Evolutionary conservation across 805 yeast species (phyloP).

Genomic region (Pichia ethanolica): DNA sequence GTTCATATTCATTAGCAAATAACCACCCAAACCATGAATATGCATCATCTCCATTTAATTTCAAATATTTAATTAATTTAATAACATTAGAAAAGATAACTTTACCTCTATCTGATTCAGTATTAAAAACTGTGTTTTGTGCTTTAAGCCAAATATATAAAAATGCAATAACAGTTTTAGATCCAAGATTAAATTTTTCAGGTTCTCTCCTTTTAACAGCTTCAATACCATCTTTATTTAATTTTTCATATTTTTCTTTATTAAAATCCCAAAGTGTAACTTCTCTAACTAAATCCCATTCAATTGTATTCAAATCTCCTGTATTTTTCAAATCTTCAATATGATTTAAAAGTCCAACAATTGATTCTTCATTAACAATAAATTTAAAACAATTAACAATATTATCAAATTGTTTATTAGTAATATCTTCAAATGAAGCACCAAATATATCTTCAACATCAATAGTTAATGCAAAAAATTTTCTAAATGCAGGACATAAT

Average conservation of each 20-base stretch:
- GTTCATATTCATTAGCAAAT: conserved; percentile 22
- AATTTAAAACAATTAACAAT: conserved; percentile 18
- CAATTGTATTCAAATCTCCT: conserved; percentile 2
- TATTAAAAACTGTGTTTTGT: conserved; percentile 13
- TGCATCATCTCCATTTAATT: conserved; percentile 17
- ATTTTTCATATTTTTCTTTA: conserved; percentile 3
- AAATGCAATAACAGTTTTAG: conserved; percentile 17
- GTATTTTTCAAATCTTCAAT: conserved; percentile 1
- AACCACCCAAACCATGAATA: conserved; percentile 24
- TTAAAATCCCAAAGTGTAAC: conserved; percentile 10
- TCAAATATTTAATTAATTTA: conserved; percentile 18
- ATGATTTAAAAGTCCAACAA: not conserved
- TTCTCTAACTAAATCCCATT: conserved; percentile 12
- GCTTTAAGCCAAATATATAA: conserved; percentile 23
- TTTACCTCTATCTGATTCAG: conserved; percentile 12
- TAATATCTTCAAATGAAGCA: conserved; percentile 29
- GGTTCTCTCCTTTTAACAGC: not conserved
- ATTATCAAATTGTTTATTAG: conserved; percentile 18
- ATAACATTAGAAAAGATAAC: conserved; percentile 15
- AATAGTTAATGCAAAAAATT: conserved; percentile 17
- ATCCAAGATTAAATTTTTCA: conserved; percentile 14
- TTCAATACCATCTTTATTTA: conserved; percentile 18
- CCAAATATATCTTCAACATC: conserved; percentile 28
- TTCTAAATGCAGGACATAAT: conserved; percentile 9
- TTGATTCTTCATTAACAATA: conserved; percentile 4